Base-by-base conservation (phyloP, 208 protist genomes). In the Crithidia sp. region DNA sequence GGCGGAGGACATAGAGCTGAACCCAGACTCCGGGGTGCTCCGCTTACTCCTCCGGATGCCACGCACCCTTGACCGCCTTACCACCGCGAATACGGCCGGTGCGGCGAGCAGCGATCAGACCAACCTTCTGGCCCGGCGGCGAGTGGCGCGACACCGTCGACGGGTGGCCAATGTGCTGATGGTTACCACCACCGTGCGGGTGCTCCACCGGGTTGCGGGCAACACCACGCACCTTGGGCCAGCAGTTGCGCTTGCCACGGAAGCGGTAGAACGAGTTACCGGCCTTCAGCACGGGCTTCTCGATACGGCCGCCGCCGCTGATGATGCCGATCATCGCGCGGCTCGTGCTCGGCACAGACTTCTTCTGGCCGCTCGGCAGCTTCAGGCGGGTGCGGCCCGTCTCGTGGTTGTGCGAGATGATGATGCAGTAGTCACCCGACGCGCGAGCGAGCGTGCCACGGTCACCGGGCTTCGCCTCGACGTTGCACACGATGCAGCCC, bases 171-270 rank as follows among this genome's bases (percentile, higher is more conserved):
- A 99, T 98, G 89, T 99, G 99, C 97, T 99, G 98, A 94, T 99
- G 99, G 87, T 99, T 99, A 98, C 99, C 99, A 98, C 99, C 99
- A 97, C 99, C 99, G 85, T 99, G 98, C 43, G 99, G 99, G 89
- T 99, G 99, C 89, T 98, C 97, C 49, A 98, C 95, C 40, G 97
- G 96, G 94, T 99, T 99, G 94, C 99, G 99, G 62, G 97, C 96
- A 40, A 99, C 98, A 99, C 99, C 99, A 89, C 98, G 86, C 39
- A 99, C 98, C 37, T 89, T 84, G 55, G 99, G 99, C 99, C 99
- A 99, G 83, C 85, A 94, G 90, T 99, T 99, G 69, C 98, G 92
- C 94, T 99, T 99, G 54, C 88, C 98, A 73, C 95, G 97, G 88
- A 99, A 99, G 92, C 99, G 99, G 92, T 99, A 95, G 94, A 98